These are phyloP conservation scores for Fraxinus sp. DNA, from an alignment of 305 asterid genomes.

Conservation along the genomic window DNA sequence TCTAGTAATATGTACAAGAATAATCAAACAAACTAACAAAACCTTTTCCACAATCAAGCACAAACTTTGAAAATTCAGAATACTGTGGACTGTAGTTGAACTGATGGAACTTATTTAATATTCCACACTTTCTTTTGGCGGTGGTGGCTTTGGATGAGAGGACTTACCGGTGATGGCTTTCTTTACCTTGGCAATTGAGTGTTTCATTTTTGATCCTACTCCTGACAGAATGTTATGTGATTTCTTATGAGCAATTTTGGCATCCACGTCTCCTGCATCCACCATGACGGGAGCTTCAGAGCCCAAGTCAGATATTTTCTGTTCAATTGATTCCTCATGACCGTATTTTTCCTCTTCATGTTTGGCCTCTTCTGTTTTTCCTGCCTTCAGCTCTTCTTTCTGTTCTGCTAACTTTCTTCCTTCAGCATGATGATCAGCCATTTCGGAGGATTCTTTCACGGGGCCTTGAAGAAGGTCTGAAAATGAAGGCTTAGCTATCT, in stretches of 20 bases:
- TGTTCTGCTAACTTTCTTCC: slow-evolving; percentile 29
- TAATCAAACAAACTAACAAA: slow-evolving; percentile 23
- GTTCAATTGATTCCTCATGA: slow-evolving; percentile 44
- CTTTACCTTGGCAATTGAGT: slow-evolving; percentile 87
- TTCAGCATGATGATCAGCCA: slow-evolving; percentile 16
- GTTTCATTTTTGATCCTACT: slow-evolving; percentile 88
- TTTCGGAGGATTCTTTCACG: slow-evolving; percentile 26
- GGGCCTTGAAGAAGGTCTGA: slow-evolving; percentile 42
- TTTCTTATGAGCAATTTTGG: slow-evolving; percentile 61
- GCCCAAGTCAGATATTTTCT: slow-evolving; percentile 31
- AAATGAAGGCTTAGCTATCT: slow-evolving; percentile 25
- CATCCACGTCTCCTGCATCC: slow-evolving; percentile 51
- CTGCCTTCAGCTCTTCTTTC: slow-evolving; percentile 35
- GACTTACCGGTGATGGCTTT: slow-evolving; percentile 83
- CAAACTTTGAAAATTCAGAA: slow-evolving; percentile 3
- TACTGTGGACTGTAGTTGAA: slow-evolving; percentile 14
- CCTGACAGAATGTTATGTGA: slow-evolving; percentile 78
- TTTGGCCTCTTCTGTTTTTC: slow-evolving; percentile 25
- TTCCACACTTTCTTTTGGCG: slow-evolving; percentile 43
- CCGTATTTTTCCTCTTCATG: slow-evolving; percentile 35
- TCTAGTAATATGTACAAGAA: slow-evolving; percentile 7
- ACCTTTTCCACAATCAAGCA: slow-evolving; percentile 21
- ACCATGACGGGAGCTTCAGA: slow-evolving; percentile 64
- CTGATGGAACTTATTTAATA: neutral
- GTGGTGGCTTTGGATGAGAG: slow-evolving; percentile 55